Evolutionary conservation across 129 eudicot genomes (phyloP).

Genomic region (Heracleum sosnowskyi): DNA sequence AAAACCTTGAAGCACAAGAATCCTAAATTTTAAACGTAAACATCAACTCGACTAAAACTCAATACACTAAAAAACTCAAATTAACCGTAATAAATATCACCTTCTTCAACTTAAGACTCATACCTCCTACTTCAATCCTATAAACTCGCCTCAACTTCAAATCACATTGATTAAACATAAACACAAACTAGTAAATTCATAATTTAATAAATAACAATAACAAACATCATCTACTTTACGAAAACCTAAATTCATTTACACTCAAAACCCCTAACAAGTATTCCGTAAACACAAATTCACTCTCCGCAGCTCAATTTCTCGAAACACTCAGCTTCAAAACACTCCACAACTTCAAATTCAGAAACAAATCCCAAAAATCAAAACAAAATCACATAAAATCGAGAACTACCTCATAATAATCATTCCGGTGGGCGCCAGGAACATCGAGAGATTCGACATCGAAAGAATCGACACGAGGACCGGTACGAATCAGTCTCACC

Average conservation of each 20-base stretch:
- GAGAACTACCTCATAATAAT: slow-evolving; percentile 34
- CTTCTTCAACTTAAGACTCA: no score
- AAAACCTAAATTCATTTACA: no score
- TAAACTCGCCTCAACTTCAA: no score
- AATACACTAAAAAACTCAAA: background rate
- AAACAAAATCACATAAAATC: no score
- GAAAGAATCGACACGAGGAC: slow-evolving; percentile 64
- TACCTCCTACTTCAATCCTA: no score
- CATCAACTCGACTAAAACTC: background rate
- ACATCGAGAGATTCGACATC: slow-evolving; percentile 63
- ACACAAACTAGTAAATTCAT: no score
- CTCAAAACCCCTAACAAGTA: no score
- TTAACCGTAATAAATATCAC: no score
- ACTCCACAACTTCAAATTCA: no score
- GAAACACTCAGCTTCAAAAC: no score
- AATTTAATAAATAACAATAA: no score
- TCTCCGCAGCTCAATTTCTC: background rate
- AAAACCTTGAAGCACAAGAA: background rate
- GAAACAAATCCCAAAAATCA: no score
- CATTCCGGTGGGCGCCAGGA: slow-evolving; percentile 44
- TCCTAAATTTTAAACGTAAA: background rate
- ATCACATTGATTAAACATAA: background rate
- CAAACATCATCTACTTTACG: background rate
- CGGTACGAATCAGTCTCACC: slow-evolving; percentile 47
- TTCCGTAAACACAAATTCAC: background rate